Evolutionary conservation across 768 basidiomycete species (phyloP).

Genomic region (Pleurotus tuoliensis): DNA sequence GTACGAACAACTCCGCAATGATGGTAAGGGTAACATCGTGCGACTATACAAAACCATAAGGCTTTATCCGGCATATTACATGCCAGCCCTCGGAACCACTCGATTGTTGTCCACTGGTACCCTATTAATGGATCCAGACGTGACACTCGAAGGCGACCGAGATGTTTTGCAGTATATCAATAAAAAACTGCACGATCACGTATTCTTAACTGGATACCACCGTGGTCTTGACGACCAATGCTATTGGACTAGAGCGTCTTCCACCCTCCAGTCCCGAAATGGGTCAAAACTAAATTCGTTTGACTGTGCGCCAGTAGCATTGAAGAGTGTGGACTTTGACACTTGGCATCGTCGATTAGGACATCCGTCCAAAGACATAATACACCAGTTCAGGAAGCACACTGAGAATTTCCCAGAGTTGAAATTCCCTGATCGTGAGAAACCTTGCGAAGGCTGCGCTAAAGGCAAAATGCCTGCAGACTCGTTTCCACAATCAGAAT

Average conservation of each 20-base stretch:
- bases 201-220: not conserved
- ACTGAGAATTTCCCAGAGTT: not conserved
- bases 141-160: not conserved
- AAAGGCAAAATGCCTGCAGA: constrained; percentile 6
- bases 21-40: not conserved
- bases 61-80: not conserved
- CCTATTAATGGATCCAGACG: not conserved
- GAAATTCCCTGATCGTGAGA: not conserved
- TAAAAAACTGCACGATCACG: not conserved
- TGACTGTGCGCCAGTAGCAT: not conserved
- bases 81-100: not conserved
- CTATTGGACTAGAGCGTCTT: not conserved
- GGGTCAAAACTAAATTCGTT: not conserved
- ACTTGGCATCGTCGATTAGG: not conserved
- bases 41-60: not conserved
- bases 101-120: not conserved
- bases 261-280: not conserved
- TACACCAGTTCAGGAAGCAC: not conserved
- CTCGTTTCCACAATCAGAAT: not conserved
- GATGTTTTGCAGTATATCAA: not conserved
- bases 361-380: not conserved
- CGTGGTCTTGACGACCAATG: not conserved
- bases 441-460: constrained; percentile 6
- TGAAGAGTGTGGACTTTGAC: not conserved
- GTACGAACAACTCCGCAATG: not conserved